phyloP scores from a whole-genome alignment of 2,329 filamentous ascomycete species.

The Microsporum ferrugineum region DNA sequence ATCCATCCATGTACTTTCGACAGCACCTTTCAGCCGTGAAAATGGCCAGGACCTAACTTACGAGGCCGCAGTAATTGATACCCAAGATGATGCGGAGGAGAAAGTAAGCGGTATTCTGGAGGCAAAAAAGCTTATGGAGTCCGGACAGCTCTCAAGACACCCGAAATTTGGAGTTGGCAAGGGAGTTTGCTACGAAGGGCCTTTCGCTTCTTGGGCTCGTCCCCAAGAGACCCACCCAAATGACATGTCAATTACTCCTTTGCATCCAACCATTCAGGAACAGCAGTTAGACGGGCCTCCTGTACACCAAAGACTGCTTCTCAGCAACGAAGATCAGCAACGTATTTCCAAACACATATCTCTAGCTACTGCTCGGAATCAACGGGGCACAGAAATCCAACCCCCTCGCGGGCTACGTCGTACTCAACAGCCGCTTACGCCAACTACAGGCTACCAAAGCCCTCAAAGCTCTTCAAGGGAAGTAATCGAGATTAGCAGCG shows the following conservation, averaged over 20 bases:
- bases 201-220: slow-evolving; percentile 32
- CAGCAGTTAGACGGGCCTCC: slow-evolving; percentile 23
- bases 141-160: slow-evolving; percentile 26
- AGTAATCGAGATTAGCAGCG: not conserved
- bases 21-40: slow-evolving; percentile 18
- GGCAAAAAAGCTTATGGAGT: slow-evolving; percentile 18
- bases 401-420: not conserved
- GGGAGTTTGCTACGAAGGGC: slow-evolving; percentile 31
- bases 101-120: not conserved
- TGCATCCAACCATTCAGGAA: slow-evolving; percentile 19
- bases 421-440: not conserved
- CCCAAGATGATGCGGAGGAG: not conserved
- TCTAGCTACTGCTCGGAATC: not conserved
- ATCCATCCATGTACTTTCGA: slow-evolving; percentile 42
- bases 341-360: not conserved
- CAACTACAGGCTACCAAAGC: not conserved
- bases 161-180: slow-evolving; percentile 30
- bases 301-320: slow-evolving; percentile 1
- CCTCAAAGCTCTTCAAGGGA: not conserved
- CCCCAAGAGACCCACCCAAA: slow-evolving; percentile 16
- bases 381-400: not conserved
- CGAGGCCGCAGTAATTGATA: slow-evolving; percentile 9
- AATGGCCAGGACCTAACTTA: slow-evolving; percentile 20
- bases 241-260: slow-evolving; percentile 15
- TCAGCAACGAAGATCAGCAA: slow-evolving; percentile 6